Conservation (phyloP, 2,329 filamentous ascomycete species). For the Chaetomium olivaceum region DNA sequence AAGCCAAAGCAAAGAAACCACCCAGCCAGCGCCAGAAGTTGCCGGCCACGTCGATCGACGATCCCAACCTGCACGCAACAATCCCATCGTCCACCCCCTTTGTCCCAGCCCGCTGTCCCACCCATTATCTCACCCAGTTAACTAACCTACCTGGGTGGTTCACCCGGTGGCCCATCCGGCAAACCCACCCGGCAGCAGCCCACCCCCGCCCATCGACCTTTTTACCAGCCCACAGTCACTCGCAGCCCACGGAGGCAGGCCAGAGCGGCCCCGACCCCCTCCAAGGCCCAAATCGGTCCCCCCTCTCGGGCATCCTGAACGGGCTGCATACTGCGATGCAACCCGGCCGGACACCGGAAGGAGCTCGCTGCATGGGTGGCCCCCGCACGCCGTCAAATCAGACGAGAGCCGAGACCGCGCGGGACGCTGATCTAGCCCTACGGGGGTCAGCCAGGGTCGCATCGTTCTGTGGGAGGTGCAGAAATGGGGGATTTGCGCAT, state of each 20-base stretch:
- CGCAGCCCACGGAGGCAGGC: no score
- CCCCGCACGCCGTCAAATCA: conserved; percentile 7
- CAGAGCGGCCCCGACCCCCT: not conserved
- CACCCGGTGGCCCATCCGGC: not conserved
- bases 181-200: no score
- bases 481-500: not conserved
- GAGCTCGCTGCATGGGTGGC: not conserved
- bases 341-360: not conserved
- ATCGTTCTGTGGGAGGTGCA: not conserved
- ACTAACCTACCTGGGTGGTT: not conserved
- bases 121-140: not conserved
- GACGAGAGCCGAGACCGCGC: not conserved
- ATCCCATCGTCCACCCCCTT: not conserved
- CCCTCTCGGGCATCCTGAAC: not conserved
- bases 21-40: not conserved
- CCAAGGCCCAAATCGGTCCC: not conserved
- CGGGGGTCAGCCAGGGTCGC: not conserved
- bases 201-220: no score
- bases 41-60: not conserved
- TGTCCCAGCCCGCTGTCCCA: not conserved
- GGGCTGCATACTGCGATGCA: not conserved
- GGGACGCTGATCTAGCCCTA: conserved; percentile 13
- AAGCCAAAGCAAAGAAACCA: not conserved
- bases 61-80: not conserved
- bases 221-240: no score